Evolutionary conservation across 192 early-diverging fungal genomes (phyloP), one percentile per base, ranked within the genome.

Genomic region (Coemansia furcata): DNA sequence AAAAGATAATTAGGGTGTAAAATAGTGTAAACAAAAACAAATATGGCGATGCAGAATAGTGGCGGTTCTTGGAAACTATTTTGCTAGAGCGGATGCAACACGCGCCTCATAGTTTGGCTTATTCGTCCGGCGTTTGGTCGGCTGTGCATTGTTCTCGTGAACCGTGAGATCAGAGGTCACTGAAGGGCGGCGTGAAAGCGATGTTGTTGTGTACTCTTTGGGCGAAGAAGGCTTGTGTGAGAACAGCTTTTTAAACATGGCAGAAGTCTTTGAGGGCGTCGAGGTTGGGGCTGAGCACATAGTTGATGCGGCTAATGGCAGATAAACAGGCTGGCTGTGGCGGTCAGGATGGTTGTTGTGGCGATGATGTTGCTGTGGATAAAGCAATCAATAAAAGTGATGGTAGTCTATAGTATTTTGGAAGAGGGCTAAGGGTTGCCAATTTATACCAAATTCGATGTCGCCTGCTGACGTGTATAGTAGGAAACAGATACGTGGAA

Each of bases 61-160:
- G 33, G 44, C 46, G 15, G 46, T 50, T 35, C 36, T 32, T 21
- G 19, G 30, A 57, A 6, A 3, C 35, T 68, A 74, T 62, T 65
- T 74, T 26, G 58, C 46, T 26, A 74, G 49, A 43, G 62, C 62
- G 12, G 62, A 62, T 32, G 61, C 61, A 1, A 63, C 66, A 19
- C 66, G 62, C 15, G 72, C 66, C 57, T 74, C 66, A 39, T 74
- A 74, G 35, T 68, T 62, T 38, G 66, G 66, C 23, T 55, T 68
- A 1, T 64, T 44, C 11, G 17, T 19, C 3, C 5, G 17, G 9
- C 37, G 2, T 9, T 58, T 63, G 12, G 32, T 33, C 35, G 6
- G 39, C 6, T 12, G 32, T 40, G 60, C 29, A 17, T 54, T 44
- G 60, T 17, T 15, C 12, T 42, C 19, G 4, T 44, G 39, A 15